phyloP scores from a whole-genome alignment of 495 filamentous ascomycete genomes.

The Daldinia bambusicola region DNA sequence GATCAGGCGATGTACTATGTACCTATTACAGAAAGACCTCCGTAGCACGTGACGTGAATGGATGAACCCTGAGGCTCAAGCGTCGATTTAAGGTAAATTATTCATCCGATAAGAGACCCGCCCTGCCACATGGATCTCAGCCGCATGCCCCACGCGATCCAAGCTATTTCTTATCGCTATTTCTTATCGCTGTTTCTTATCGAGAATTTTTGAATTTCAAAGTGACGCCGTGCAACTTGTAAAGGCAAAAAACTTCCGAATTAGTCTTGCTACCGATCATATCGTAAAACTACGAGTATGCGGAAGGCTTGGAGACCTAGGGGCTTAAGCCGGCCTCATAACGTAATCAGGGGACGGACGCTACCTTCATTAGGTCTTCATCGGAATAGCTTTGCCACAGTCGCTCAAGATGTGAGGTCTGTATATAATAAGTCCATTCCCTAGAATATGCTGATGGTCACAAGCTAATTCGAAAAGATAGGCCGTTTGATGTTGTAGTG shows the following conservation, averaged over 20 bases:
- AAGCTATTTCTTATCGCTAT: conserved; percentile 3
- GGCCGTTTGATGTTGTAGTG: conserved; percentile 90
- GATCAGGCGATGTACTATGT: too few relatives aligned
- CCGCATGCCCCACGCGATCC: neutral
- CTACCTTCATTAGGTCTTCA: conserved; percentile 21
- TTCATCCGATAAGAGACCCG: conserved; percentile 27
- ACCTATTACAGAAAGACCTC: too few relatives aligned
- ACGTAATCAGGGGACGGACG: conserved; percentile 22
- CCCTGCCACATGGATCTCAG: conserved; percentile 16
- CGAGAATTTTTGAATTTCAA: conserved; percentile 27
- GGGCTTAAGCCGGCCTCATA: conserved; percentile 46
- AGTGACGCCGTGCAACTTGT: conserved; percentile 3
- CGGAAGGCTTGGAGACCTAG: conserved; percentile 50
- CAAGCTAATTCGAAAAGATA: conserved; percentile 44
- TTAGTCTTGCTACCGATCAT: neutral
- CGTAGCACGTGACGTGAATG: neutral
- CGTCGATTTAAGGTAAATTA: conserved; percentile 14
- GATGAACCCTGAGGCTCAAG: neutral
- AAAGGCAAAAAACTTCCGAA: conserved; percentile 4
- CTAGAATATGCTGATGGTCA: neutral
- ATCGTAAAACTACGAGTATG: conserved; percentile 41
- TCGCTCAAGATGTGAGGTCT: conserved; percentile 52
- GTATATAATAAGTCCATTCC: neutral
- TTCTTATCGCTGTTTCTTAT: conserved; percentile 36
- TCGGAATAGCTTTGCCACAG: conserved; percentile 52